Evolutionary conservation across 768 basidiomycete species (phyloP).

Genomic region (Phanerochaete carnosa): DNA sequence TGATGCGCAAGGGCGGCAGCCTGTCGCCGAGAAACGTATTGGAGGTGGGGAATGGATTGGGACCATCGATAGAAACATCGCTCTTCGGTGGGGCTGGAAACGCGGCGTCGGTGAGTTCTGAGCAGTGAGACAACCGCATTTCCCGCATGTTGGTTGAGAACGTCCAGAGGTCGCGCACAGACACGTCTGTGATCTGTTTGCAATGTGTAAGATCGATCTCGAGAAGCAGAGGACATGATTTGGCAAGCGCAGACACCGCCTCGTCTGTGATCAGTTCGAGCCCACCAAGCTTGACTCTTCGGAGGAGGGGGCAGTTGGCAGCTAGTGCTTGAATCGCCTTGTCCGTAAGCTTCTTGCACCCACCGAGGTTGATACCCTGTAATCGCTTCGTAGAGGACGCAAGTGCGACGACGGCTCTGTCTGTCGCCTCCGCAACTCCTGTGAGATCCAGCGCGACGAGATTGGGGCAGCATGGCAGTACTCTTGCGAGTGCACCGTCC

Average conservation of each 20-base stretch:
- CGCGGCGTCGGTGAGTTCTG: conserved; percentile 73
- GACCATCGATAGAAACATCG: conserved; percentile 38
- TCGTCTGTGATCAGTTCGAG: conserved; percentile 73
- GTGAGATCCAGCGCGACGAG: conserved; percentile 86
- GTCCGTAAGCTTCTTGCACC: conserved; percentile 81
- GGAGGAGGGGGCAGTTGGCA: conserved; percentile 66
- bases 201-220: conserved; percentile 94
- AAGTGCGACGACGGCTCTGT: conserved; percentile 68
- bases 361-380: conserved; percentile 89
- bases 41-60: conserved; percentile 34
- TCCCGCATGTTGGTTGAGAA: conserved; percentile 84
- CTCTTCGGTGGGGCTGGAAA: conserved; percentile 71
- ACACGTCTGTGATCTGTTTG: conserved; percentile 67
- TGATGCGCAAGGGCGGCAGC: conserved; percentile 64
- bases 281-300: conserved; percentile 86
- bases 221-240: conserved; percentile 78
- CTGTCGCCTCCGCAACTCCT: conserved; percentile 64
- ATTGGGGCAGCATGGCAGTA: conserved; percentile 69
- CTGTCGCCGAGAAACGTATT: conserved; percentile 33
- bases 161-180: conserved; percentile 82
- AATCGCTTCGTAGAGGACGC: conserved; percentile 68
- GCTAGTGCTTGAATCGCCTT: conserved; percentile 76
- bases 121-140: conserved; percentile 80
- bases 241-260: conserved; percentile 73
- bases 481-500: conserved; percentile 55